Conservation (phyloP, 805 yeast species). For the Metschnikowia drakensbergensis region DNA sequence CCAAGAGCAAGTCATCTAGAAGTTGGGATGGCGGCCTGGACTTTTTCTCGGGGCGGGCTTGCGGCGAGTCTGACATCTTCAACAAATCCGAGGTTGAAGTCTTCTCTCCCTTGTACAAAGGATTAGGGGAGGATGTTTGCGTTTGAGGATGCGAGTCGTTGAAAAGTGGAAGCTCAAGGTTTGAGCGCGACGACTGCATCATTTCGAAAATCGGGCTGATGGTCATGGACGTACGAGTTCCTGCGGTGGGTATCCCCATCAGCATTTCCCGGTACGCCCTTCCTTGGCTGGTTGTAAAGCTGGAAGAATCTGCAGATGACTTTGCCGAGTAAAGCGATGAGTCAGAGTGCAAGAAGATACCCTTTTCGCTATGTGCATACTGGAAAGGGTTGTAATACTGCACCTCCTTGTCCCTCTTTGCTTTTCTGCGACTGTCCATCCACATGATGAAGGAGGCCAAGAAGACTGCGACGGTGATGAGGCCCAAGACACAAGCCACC, state of each 20-base stretch:
- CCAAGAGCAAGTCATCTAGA: slow-evolving; percentile 43
- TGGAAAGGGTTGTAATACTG: slow-evolving; percentile 21
- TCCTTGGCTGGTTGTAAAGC: slow-evolving; percentile 3
- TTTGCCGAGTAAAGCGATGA: slow-evolving; percentile 20
- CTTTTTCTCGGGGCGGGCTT: slow-evolving; percentile 6
- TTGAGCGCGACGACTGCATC: slow-evolving; percentile 17
- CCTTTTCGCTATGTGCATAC: slow-evolving; percentile 3
- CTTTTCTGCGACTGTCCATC: slow-evolving; percentile 17
- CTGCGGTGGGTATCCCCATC: slow-evolving; percentile 15
- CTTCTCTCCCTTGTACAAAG: background rate
- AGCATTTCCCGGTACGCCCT: slow-evolving; percentile 27
- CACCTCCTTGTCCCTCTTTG: slow-evolving; percentile 32
- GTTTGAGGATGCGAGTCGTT: slow-evolving; percentile 4
- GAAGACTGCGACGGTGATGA: slow-evolving; percentile 19
- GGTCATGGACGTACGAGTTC: slow-evolving; percentile 42
- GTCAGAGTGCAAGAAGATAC: slow-evolving; percentile 8
- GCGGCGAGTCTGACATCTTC: background rate
- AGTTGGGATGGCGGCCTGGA: slow-evolving; percentile 49
- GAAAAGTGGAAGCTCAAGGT: slow-evolving; percentile 14
- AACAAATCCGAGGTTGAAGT: slow-evolving; percentile 5
- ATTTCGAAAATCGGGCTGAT: slow-evolving; percentile 49
- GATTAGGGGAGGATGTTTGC: background rate
- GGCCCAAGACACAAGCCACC: slow-evolving; percentile 17
- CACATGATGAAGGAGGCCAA: slow-evolving; percentile 21
- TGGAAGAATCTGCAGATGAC: background rate